Base-by-base conservation (phyloP, 1,284 basidiomycete genomes). In the Moesziomyces sp. region DNA sequence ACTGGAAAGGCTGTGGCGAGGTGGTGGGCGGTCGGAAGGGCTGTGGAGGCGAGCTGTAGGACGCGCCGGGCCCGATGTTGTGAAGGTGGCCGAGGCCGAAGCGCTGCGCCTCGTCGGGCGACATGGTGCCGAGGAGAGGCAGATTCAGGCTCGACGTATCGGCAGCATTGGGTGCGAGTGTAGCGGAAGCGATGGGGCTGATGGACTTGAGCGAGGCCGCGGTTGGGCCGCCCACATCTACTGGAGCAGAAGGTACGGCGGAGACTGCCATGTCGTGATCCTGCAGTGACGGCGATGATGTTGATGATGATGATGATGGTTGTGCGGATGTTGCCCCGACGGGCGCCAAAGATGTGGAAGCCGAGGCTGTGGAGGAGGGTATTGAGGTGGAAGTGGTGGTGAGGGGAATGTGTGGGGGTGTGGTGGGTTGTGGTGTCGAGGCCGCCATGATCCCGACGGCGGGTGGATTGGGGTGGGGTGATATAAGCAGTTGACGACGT, bases 241-340 rank as follows among this genome's bases (percentile, higher is more conserved):
- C 28, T 18, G 48, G n/a, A 13, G 61, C 51, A 46, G 57, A 54
- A 16, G 59, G 49, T 40, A 61, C 50, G 26, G 58, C 52, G 13
- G 68, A 34, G 3, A 71, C 54, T 5, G 62, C 61, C 58, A 72
- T 66, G 14, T 65, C 63, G 47, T 58, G 43, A 46, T 64, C 59
- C 52, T 64, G 54, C 30, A 26, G 24, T 7, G 46, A 49, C 40
- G 9, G 54, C 50, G 4, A 53, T 57, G 30, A 57, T 57, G 28
- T 53, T 56, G 23, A 70, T 62, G 23, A 70, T 62, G 19, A 58
- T 71, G 8, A 35, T 14, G 54, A 46, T 38, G 24, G 3, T 26
- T 26, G 24, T 26, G 51, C 21, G 3, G 57, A 40, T n/a, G 56
- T 43, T 45, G 47, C 55, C 47, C 52, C 53, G 13, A 38, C 45